phyloP scores from a whole-genome alignment of 2,329 filamentous ascomycete genomes.

The Sporothrix globosa region DNA sequence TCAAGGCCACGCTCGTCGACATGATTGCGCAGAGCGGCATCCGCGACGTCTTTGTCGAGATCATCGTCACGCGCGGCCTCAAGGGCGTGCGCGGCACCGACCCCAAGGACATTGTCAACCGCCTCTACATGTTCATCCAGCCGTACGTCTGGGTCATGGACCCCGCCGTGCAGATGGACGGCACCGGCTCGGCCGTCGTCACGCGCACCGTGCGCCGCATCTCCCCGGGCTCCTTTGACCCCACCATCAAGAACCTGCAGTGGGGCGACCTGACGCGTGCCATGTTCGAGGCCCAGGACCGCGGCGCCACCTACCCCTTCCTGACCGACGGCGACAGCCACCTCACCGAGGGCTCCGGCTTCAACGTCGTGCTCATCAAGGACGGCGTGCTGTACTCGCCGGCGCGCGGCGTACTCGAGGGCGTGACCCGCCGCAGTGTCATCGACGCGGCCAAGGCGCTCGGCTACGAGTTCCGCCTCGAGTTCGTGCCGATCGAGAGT shows the following conservation, averaged over 20 bases:
- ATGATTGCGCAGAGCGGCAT: slow-evolving; percentile 54
- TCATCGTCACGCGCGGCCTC: slow-evolving; percentile 56
- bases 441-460: slow-evolving; percentile 47
- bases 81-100: slow-evolving; percentile 46
- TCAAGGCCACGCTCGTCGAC: slow-evolving; percentile 47
- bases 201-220: slow-evolving; percentile 41
- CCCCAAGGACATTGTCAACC: slow-evolving; percentile 46
- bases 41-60: slow-evolving; percentile 53
- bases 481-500: slow-evolving; percentile 49
- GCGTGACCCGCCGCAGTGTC: slow-evolving; percentile 54
- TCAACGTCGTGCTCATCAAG: slow-evolving; percentile 53
- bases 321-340: slow-evolving; percentile 55
- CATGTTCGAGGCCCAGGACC: slow-evolving; percentile 52
- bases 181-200: slow-evolving; percentile 49
- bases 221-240: slow-evolving; percentile 53
- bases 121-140: slow-evolving; percentile 53
- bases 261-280: slow-evolving; percentile 53
- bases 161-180: slow-evolving; percentile 47
- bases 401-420: slow-evolving; percentile 52
- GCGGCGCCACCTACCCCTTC: slow-evolving; percentile 53
- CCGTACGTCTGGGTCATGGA: slow-evolving; percentile 58
- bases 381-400: slow-evolving; percentile 51
- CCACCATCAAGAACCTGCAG: slow-evolving; percentile 56
- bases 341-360: slow-evolving; percentile 51
- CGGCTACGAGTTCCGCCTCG: slow-evolving; percentile 45